Conservation (phyloP, 2,329 filamentous ascomycete species). For the Aspergillus jensenii region DNA sequence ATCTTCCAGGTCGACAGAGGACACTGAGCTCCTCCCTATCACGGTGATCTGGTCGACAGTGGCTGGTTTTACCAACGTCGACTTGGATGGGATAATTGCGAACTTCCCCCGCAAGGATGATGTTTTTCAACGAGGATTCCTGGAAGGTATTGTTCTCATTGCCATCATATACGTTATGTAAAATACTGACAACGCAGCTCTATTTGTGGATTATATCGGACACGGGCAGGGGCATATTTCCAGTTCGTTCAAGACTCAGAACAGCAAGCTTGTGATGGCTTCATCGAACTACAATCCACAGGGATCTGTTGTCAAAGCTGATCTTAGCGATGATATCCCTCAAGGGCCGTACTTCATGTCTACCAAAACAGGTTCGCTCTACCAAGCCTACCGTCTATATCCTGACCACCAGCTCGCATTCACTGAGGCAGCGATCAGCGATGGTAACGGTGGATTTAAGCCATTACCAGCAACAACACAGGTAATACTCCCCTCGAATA, state of each 20-base stretch:
- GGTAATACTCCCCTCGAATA: background rate
- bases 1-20: background rate
- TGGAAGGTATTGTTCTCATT: background rate
- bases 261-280: background rate
- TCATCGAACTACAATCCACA: background rate
- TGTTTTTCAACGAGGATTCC: background rate
- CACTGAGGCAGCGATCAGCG: conserved; percentile 11
- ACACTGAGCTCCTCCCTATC: background rate
- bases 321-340: background rate
- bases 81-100: background rate
- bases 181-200: background rate
- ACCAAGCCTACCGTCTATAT: conserved; percentile 14
- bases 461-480: background rate
- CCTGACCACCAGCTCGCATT: conserved; percentile 13
- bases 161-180: no score
- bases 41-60: background rate
- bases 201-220: background rate
- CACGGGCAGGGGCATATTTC: background rate
- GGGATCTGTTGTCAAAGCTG: background rate
- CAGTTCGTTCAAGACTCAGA: background rate
- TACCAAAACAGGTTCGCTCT: background rate
- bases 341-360: conserved; percentile 13
- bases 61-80: background rate
- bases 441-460: conserved; percentile 3
- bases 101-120: background rate